A percentile compares a stretch with the other conserved stretches of the same genome.
Evolutionary conservation across 1,284 basidiomycete genomes (phyloP).

Genomic region (Rhodofomes roseus): DNA sequence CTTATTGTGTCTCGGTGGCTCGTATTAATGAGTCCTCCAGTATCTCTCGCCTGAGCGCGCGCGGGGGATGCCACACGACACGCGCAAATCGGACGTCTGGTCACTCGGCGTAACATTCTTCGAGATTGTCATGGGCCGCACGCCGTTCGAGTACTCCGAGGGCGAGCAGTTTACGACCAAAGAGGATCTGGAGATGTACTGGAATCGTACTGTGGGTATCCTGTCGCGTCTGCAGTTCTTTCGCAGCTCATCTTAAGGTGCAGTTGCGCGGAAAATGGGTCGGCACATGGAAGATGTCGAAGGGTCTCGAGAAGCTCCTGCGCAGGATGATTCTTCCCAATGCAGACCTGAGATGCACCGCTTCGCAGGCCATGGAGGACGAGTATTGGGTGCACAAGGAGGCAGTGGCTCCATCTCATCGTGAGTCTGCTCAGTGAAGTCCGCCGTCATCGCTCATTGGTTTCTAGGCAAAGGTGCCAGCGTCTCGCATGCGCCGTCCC

Average conservation of each 20-base stretch:
- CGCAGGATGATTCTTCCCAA: constrained; percentile 76
- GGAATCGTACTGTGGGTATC: constrained; percentile 65
- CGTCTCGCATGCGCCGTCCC: constrained; percentile 33
- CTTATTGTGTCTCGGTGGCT: constrained; percentile 1
- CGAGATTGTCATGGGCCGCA: constrained; percentile 86
- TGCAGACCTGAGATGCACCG: constrained; percentile 67
- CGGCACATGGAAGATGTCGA: constrained; percentile 74
- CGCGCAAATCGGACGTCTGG: constrained; percentile 91
- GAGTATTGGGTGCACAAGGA: constrained; percentile 52
- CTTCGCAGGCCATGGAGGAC: constrained; percentile 61
- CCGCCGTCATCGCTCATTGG: background rate
- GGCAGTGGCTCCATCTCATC: constrained; percentile 2
- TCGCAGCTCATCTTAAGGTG: background rate
- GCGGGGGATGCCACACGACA: constrained; percentile 82
- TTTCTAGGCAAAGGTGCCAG: constrained; percentile 48
- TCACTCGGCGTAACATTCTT: constrained; percentile 91
- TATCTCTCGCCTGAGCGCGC: constrained; percentile 90
- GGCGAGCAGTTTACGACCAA: constrained; percentile 81
- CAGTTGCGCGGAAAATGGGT: constrained; percentile 80
- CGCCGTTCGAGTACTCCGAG: constrained; percentile 85
- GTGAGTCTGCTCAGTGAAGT: background rate
- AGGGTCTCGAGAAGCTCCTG: constrained; percentile 60
- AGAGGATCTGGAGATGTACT: constrained; percentile 81
- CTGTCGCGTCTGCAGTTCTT: background rate
- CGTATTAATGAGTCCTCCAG: constrained; percentile 33